Evolutionary conservation across 345 rosid species (phyloP).

Genomic region (Odontarrhena argentea): DNA sequence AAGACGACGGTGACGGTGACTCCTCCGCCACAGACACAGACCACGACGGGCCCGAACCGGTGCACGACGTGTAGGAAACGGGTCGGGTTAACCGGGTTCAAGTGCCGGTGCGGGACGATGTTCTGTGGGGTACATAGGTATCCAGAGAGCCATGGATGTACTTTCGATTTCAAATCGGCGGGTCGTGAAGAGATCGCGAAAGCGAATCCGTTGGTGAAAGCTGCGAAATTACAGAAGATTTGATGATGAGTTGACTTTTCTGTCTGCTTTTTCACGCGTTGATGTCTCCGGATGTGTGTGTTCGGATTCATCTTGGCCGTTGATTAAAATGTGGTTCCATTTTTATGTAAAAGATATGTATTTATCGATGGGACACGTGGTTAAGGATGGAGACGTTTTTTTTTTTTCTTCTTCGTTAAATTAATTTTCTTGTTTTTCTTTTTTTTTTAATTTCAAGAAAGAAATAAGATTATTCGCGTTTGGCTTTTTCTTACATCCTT

Average conservation of each 20-base stretch:
- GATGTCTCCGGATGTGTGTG: slow-evolving; percentile 5
- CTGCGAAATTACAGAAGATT: slow-evolving; percentile 53
- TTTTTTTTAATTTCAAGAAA: neutral
- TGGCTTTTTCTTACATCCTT: slow-evolving; percentile 8
- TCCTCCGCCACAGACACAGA: neutral
- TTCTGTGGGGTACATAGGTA: slow-evolving; percentile 56
- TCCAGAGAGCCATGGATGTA: slow-evolving; percentile 53
- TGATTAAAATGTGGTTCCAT: slow-evolving; percentile 5
- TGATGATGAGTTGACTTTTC: slow-evolving; percentile 42
- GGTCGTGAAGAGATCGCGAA: slow-evolving; percentile 61
- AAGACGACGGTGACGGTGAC: neutral
- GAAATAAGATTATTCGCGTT: slow-evolving; percentile 36
- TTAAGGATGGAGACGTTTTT: slow-evolving; percentile 24
- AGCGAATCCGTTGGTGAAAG: slow-evolving; percentile 57
- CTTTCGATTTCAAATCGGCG: slow-evolving; percentile 53
- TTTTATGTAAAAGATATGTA: slow-evolving; percentile 35
- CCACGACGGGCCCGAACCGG: slow-evolving; percentile 44
- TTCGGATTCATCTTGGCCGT: slow-evolving; percentile 39
- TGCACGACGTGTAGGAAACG: slow-evolving; percentile 55
- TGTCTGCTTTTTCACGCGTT: slow-evolving; percentile 30
- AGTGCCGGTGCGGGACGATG: slow-evolving; percentile 52
- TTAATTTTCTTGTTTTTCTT: slow-evolving; percentile 8
- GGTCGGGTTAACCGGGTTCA: slow-evolving; percentile 55
- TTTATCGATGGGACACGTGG: slow-evolving; percentile 31
- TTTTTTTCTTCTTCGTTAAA: slow-evolving; percentile 1